Base-by-base conservation (phyloP, 2,329 filamentous ascomycete species). In the Nothophoma quercina region DNA sequence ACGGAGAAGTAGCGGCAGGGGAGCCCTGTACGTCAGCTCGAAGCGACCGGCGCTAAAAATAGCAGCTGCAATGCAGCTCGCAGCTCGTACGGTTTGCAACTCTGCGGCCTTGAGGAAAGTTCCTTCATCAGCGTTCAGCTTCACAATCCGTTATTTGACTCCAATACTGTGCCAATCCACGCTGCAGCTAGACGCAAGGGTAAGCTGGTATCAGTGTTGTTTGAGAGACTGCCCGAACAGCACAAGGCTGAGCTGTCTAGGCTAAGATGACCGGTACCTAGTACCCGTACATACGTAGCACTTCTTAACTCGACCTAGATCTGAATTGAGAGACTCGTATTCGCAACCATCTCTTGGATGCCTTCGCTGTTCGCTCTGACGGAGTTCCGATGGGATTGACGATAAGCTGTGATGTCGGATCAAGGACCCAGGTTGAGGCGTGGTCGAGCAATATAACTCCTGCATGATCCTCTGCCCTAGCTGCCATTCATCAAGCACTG, bases 401-500 rank as follows among this genome's bases (percentile, higher is more conserved):
- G 32, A 36, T 15, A 36, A 45, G 34, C 45, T 45, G 51, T 19
- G 29, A 44, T 12, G n/a, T 40, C 12, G 40, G n/a, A 21, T 30
- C 16, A 19, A 29, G n/a, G n/a, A n/a, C 13, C 21, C 5, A 26
- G 34, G 18, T 41, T 32, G 45, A 41, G 46, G 45, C 41, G 45
- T 55, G 30, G 41, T 50, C 18, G 40, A 45, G 45, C 46, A 55
- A 46, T 45, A 49, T 45, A 50, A 39, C 28, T 45, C 41, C 22
- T 55, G 44, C 51, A 50, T 46, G 39, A 50, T 48, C 29, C 46
- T 49, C 29, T 23, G 36, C 18, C 18, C 45, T 51, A 47, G 42
- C 41, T 46, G 34, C 26, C 32, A n/a, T 30, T 18, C 23, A 26
- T 25, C 30, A 41, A 54, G 66, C 63, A 71, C 69, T 69, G 69